Conservation (phyloP, 2,329 filamentous ascomycete species). For the Fusarium staphyleae region DNA sequence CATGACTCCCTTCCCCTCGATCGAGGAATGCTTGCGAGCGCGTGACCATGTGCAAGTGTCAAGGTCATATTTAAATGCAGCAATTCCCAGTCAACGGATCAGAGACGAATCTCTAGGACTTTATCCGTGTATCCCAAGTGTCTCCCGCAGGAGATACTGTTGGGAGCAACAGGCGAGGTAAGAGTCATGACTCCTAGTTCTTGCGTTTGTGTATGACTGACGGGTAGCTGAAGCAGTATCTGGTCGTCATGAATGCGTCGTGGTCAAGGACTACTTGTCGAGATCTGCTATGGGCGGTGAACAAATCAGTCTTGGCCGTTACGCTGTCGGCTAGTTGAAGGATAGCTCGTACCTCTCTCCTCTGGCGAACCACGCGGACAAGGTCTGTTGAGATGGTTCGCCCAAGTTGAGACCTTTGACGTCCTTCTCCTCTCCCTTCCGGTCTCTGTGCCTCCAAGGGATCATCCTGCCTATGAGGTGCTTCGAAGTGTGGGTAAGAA, state of each 20-base stretch:
- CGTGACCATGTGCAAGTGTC: constrained; percentile 26
- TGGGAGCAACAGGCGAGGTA: constrained; percentile 2
- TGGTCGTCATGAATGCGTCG: background rate
- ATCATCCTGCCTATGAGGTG: too few relatives aligned
- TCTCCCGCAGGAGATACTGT: background rate
- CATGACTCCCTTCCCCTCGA: background rate
- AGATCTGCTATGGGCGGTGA: background rate
- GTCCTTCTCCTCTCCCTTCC: too few relatives aligned
- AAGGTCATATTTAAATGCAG: constrained; percentile 34
- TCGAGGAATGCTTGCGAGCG: constrained; percentile 20
- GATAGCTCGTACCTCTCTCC: constrained; percentile 10
- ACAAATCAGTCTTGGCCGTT: constrained; percentile 8
- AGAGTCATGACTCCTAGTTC: constrained; percentile 8
- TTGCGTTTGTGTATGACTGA: constrained; percentile 31
- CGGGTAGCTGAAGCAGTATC: constrained; percentile 16
- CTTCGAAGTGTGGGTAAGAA: too few relatives aligned
- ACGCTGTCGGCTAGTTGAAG: background rate
- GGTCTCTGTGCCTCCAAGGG: too few relatives aligned
- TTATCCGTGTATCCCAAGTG: background rate
- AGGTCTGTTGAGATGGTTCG: constrained; percentile 1
- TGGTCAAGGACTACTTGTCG: background rate
- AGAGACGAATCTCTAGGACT: background rate
- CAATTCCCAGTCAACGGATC: background rate
- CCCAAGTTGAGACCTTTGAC: too few relatives aligned
- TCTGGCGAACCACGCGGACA: background rate